A percentile compares a stretch with the other conserved stretches of the same genome.
Conservation (phyloP, 768 basidiomycete genomes). For the Mycena capillaripes region DNA sequence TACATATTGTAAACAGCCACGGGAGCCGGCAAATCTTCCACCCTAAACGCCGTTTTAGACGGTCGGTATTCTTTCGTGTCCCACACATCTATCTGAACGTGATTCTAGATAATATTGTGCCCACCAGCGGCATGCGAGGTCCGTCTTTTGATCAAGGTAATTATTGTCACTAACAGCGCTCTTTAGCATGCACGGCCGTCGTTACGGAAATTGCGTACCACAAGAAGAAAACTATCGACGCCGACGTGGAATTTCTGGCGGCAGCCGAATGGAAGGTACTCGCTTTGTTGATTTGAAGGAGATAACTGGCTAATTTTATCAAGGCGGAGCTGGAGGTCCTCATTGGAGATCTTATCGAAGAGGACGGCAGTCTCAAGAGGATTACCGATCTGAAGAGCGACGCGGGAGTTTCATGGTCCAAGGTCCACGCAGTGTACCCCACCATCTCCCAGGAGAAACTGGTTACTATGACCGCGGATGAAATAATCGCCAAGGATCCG, state of each 20-base stretch:
- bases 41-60: conserved; percentile 72
- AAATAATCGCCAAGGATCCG: conserved; percentile 63
- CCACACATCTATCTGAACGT: not conserved
- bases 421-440: conserved; percentile 77
- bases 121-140: conserved; percentile 78
- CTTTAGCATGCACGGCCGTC: conserved; percentile 73
- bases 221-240: conserved; percentile 66
- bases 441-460: conserved; percentile 62
- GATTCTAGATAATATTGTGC: conserved; percentile 68
- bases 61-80: conserved; percentile 47
- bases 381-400: conserved; percentile 69
- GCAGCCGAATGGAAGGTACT: conserved; percentile 66
- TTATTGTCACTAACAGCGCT: not conserved
- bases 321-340: conserved; percentile 63
- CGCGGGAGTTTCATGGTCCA: conserved; percentile 67
- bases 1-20: conserved; percentile 55
- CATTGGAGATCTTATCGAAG: conserved; percentile 70
- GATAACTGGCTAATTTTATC: not conserved
- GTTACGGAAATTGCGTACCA: conserved; percentile 75
- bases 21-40: conserved; percentile 73
- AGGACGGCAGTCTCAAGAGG: conserved; percentile 67
- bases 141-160: conserved; percentile 6
- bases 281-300: not conserved
- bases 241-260: conserved; percentile 71
- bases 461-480: conserved; percentile 61